Evolutionary conservation across 2,329 filamentous ascomycete species (phyloP), one percentile per base, ranked within the genome.

Genomic region (Aureobasidium sp.): DNA sequence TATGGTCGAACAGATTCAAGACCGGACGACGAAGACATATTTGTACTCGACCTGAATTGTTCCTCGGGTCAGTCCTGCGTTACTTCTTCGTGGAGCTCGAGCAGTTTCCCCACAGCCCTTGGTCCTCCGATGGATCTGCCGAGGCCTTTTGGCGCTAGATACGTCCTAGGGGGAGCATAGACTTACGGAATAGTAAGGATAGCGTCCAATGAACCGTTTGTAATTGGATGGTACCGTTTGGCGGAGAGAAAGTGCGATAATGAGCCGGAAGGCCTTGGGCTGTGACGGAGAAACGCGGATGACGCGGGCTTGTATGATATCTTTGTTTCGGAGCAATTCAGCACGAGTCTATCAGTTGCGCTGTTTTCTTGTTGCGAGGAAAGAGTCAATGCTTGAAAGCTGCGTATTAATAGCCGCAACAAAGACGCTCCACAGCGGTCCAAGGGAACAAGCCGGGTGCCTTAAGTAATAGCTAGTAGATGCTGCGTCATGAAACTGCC

Each of bases 31-130:
- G 41, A 34, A 13, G 43, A 29, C 46, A 60, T 59, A 59, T 60
- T 63, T 63, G 53, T 63, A 63, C 20, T 57, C 46, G 62, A 60
- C n/a, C 48, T 60, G 56, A 26, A n/a, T 20, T 34, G 29, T 43
- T 53, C 17, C 17, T 60, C 53, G 51, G 51, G 27, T 57, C 39
- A 47, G 41, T 46, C 39, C 29, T 57, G 41, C 53, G 53, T 41
- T 57, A 57, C 53, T 57, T 57, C 37, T 39, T 43, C 37, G 17
- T 32, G 7, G 55, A 59, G 55, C 55, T 59, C 55, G 27, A 39
- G 24, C 41, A 37, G 29, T 59, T 59, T 59, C 55, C 55, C 55
- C 55, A 59, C 55, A 59, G 26, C 53, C 20, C 41, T 59, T 34
- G 43, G 43, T 59, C 20, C 55, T 59, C 55, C 55, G 55, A 59